Conservation (phyloP, 179 eudicot genomes). For the Dionaea muscipula region DNA sequence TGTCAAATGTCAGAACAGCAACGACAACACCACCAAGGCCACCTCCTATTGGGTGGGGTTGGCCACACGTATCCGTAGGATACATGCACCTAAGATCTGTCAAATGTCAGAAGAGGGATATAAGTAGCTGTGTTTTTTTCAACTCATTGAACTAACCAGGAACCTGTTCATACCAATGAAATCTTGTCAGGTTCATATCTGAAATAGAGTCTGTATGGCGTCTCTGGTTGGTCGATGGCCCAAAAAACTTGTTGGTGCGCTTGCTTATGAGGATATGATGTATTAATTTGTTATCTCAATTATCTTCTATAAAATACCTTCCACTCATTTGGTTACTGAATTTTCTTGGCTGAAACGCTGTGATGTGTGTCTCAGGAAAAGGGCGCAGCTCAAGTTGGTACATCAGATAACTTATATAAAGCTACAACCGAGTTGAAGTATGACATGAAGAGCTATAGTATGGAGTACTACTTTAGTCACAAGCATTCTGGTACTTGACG, state of each 20-base stretch:
- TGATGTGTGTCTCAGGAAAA: constrained; percentile 41
- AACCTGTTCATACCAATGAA: background rate
- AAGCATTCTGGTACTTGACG: constrained; percentile 32
- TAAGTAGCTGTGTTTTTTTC: background rate
- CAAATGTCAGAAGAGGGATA: background rate
- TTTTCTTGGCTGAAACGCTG: background rate
- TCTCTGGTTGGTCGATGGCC: constrained; percentile 84
- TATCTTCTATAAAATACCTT: background rate
- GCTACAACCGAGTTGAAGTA: constrained; percentile 64
- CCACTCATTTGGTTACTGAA: background rate
- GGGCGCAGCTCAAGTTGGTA: constrained; percentile 43
- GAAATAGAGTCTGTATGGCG: constrained; percentile 90
- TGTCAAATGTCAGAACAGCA: too few species aligned
- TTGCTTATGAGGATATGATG: constrained; percentile 2
- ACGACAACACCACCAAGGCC: too few species aligned
- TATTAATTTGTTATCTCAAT: background rate
- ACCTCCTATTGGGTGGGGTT: too few species aligned
- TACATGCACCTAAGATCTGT: too few species aligned
- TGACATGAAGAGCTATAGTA: constrained; percentile 54
- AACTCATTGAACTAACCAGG: background rate
- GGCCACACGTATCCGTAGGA: too few species aligned
- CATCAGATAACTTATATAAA: constrained; percentile 41
- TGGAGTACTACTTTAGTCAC: constrained; percentile 73
- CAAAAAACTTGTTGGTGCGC: constrained; percentile 61
- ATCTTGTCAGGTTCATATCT: constrained; percentile 63